Evolutionary conservation across 768 basidiomycete species (phyloP), one percentile per base, ranked within the genome.

Genomic region (Suillus spraguei): DNA sequence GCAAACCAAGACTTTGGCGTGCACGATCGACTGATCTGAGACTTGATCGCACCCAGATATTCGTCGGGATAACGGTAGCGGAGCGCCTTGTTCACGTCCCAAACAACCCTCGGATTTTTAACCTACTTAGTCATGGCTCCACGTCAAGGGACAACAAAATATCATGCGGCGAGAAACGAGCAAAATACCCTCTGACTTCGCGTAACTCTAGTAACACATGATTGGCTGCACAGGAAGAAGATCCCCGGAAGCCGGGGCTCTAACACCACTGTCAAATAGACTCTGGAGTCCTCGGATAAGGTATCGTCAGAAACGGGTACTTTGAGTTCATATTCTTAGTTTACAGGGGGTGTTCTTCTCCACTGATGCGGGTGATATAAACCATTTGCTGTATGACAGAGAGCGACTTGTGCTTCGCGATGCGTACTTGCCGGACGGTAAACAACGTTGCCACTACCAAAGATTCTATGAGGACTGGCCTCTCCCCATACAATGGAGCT

Each of bases 251-350:
- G 38, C 56, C 56, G 56, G 56, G 38, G 56, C 56, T 56, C 36
- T 55, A 39, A 58, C 10, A 56, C 38, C 39, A 6, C 20, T 58
- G 56, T 58, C 56, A 58, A 58, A 41, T 58, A 58, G 56, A 58
- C 56, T 58, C 56, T 39, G 36, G 55, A 61, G 60, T 61, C 50
- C 60, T 61, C 60, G 60, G 60, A 38, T 61, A 61, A 58, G 60
- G 50, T 59, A 61, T 58, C 16, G 36, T 58, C 56, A 58, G 56
- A 58, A 39, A 41, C 41, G 41, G 56, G 39, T 17, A 41, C 41
- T 39, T 9, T 41, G 39, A 10, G 17, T 58, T 58, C 39, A 58
- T 58, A 58, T 58, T 28, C 24, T 41, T 41, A 41, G 56, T 10
- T 41, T 28, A 56, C 36, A 38, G 54, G 39, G 38, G 39, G 28